Percentiles rank a stretch among this genome's conserved stretches.
phyloP scores from a whole-genome alignment of 164 flowering plant species.

The Berberis vulgaris region DNA sequence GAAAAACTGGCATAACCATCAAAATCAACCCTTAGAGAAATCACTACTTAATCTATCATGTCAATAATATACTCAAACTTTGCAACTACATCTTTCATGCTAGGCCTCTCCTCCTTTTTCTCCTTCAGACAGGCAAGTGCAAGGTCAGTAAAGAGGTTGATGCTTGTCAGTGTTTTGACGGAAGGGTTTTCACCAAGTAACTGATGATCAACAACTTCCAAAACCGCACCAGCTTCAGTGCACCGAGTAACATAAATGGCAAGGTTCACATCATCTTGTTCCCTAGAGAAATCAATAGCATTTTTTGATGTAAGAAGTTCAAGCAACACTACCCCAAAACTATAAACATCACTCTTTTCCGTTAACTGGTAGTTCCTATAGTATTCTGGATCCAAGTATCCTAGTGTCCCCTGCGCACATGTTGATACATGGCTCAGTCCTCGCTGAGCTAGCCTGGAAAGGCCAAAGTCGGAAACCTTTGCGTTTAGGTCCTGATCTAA shows the following conservation, averaged over 20 bases:
- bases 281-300: slow-evolving; percentile 52
- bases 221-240: slow-evolving; percentile 21
- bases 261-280: slow-evolving; percentile 41
- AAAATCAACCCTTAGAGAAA: not conserved
- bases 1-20: not conserved
- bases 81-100: slow-evolving; percentile 53
- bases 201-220: slow-evolving; percentile 39
- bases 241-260: slow-evolving; percentile 32
- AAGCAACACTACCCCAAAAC: slow-evolving; percentile 62
- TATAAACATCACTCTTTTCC: slow-evolving; percentile 74
- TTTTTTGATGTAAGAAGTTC: slow-evolving; percentile 55
- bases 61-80: slow-evolving; percentile 31
- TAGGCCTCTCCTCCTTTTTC: slow-evolving; percentile 54
- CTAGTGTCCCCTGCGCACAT: slow-evolving; percentile 68
- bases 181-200: slow-evolving; percentile 22
- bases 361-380: slow-evolving; percentile 51
- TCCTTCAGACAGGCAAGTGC: slow-evolving; percentile 47
- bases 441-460: slow-evolving; percentile 49
- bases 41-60: slow-evolving; percentile 11
- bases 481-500: slow-evolving; percentile 46
- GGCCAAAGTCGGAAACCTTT: slow-evolving; percentile 64
- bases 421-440: slow-evolving; percentile 64
- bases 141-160: slow-evolving; percentile 32
- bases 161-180: slow-evolving; percentile 12
- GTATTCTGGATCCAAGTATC: slow-evolving; percentile 71